Evolutionary conservation across 2,329 filamentous ascomycete genomes (phyloP), one percentile per base, ranked within the genome.

Genomic region (Lecanicillium sp.): DNA sequence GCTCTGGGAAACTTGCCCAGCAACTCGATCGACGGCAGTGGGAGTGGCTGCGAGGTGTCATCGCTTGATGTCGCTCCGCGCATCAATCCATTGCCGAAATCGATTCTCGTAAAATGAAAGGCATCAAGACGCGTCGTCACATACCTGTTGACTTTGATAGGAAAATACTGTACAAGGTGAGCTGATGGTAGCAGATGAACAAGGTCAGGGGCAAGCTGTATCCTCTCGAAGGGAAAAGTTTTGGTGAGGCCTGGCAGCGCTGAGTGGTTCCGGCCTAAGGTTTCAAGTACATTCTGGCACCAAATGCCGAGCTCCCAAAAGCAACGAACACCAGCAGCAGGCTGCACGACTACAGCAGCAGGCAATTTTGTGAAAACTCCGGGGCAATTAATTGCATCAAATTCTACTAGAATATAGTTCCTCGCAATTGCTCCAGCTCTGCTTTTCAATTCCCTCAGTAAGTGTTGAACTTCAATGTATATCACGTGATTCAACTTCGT

Each of bases 231-330:
- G 54, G 52, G 51, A 57, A 61, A 63, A 63, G 57, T 59, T 62
- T 63, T 60, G 56, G 53, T 52, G 49, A 44, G 38, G 40, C 30
- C 21, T 33, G 39, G 39, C 33, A 39, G 24, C 33, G 38, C 30
- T 30, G 36, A 38, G 48, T 49, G 11, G 23, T 61, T 57, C 53
- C 50, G 54, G 63, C 62, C 63, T 64, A 60, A 65, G 60, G 57
- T 63, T 56, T 66, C 58, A 65, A 61, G 63, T 62, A 58, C 52
- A 20, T 19, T 33, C 37, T 38, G 21, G 26, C 29, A 19, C 32
- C 42, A 26, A 21, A 44, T 36, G 8, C 4, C 8, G 24, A 5
- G 29, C 24, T 37, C 21, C 4, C 24, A 39, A 39, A 38, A 30
- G 35, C 44, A 38, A 46, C 19, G 10, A 30, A 9, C 17, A 12